A percentile compares a stretch with the other conserved stretches of the same genome.
phyloP scores from a whole-genome alignment of 73 alveolate genomes.

The Halteria grandinella region DNA sequence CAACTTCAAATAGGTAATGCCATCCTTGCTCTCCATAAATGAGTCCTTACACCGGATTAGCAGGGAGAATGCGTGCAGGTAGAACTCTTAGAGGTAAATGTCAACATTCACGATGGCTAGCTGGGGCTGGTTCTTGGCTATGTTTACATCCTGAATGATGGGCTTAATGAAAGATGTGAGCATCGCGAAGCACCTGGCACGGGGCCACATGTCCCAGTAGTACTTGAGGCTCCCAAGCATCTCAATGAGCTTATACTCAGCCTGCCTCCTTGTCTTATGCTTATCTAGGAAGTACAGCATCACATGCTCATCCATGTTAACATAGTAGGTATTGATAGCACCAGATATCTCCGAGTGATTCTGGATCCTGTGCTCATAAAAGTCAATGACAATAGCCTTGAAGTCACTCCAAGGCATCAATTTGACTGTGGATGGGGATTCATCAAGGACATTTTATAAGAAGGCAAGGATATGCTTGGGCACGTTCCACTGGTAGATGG shows the following conservation, averaged over 20 bases:
- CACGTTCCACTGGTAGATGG: conserved; percentile 9
- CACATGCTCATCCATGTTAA: conserved; percentile 44
- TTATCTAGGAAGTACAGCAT: conserved; percentile 32
- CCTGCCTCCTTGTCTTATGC: conserved; percentile 4
- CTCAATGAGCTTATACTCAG: conserved; percentile 39
- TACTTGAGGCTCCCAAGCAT: conserved; percentile 29
- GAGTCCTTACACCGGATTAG: conserved; percentile 9
- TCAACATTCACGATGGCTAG: conserved; percentile 26
- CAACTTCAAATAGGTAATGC: conserved; percentile 25
- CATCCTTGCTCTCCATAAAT: conserved; percentile 46
- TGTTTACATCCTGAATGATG: neutral
- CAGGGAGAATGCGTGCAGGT: conserved; percentile 46
- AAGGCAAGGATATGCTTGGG: conserved; percentile 36
- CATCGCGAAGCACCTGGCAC: conserved; percentile 45
- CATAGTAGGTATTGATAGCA: conserved; percentile 29
- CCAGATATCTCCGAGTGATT: conserved; percentile 50
- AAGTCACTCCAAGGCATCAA: conserved; percentile 61
- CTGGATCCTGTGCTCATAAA: conserved; percentile 41
- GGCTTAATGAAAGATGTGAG: neutral
- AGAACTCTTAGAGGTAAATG: conserved; percentile 50
- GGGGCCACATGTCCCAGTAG: conserved; percentile 43
- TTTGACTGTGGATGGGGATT: conserved; percentile 1
- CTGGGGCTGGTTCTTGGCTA: neutral
- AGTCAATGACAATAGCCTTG: conserved; percentile 5
- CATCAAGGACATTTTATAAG: conserved; percentile 25